Evolutionary conservation across 208 protist genomes (phyloP), one percentile per base, ranked within the genome.

Genomic region (Acanthamoeba healyi): DNA sequence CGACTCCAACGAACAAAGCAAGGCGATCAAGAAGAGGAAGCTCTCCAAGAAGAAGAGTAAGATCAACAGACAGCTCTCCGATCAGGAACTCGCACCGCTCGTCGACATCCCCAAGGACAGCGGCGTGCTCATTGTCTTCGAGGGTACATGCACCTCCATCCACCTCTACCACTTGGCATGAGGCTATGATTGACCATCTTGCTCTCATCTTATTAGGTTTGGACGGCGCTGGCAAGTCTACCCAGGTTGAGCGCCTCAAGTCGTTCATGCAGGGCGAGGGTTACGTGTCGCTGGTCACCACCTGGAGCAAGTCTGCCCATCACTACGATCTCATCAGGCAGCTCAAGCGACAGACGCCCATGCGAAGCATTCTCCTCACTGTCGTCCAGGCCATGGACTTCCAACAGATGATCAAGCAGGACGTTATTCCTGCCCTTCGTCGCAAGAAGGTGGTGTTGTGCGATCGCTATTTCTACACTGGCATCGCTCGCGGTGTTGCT

Each of bases 391-490:
- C 90, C 24, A 81, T 94, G 67, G 90, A 94, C 44, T 86, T 94
- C 90, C 67, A 94, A 38, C 74, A 87, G 26, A 87, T 94, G 90
- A 94, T 94, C 67, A 87, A 94, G 34, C 72, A 81, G 32, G 72
- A 94, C 51, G 56, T 94, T 34, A 86, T 70, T 9, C 90, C 90
- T 29, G 90, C 90, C 49, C 54, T 94, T 9, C 58, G 67, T 10
- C 2, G 63, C 67, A 94, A 94, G 44, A 94, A 86, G 74, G 74
- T 94, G 0, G 90, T 94, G 46, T 24, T 94, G 36, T 94, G 72
- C 56, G 90, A 94, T 94, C 90, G 90, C 42, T 94, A 94, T 34
- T 94, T 87, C 74, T 94, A 87, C 90, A 94, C 90, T 4, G 90
- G 90, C 24, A 61, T 94, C 36, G 90, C 90, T 2, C 58, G 90